A percentile compares a stretch with the other conserved stretches of the same genome.
These are phyloP conservation scores for Pulveroboletus sp. DNA, from an alignment of 768 basidiomycete genomes.

Conservation along the genomic window DNA sequence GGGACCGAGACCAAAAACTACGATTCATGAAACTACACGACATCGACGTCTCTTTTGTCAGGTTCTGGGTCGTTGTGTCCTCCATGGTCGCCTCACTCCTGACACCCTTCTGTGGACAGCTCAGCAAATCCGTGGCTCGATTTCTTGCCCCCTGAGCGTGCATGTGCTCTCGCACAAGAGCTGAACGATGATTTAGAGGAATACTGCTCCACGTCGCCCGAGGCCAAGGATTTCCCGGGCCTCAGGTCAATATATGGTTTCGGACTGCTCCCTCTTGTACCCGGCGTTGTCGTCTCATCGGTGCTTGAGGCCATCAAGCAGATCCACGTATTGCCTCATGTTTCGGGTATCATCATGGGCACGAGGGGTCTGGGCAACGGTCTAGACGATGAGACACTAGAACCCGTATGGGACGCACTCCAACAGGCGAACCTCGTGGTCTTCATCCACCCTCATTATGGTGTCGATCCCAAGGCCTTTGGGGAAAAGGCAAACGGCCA, in stretches of 20 bases:
- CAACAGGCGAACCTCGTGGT: slow-evolving; percentile 64
- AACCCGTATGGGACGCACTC: slow-evolving; percentile 80
- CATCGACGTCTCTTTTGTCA: slow-evolving; percentile 76
- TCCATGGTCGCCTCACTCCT: slow-evolving; percentile 9
- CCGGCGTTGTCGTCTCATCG: slow-evolving; percentile 48
- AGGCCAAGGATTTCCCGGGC: slow-evolving; percentile 25
- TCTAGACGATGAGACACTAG: slow-evolving; percentile 72
- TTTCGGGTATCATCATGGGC: slow-evolving; percentile 79
- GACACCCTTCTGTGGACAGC: slow-evolving; percentile 35
- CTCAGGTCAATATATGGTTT: slow-evolving; percentile 77
- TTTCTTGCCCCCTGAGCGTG: slow-evolving; percentile 68
- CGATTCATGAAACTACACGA: slow-evolving; percentile 81
- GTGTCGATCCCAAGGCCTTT: slow-evolving; percentile 68
- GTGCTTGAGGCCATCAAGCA: slow-evolving; percentile 65
- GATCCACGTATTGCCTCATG: slow-evolving; percentile 57
- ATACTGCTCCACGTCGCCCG: slow-evolving; percentile 68
- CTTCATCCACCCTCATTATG: slow-evolving; percentile 87
- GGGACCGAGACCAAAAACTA: slow-evolving; percentile 74
- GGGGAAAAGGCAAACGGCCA: slow-evolving; percentile 80
- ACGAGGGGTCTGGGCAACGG: slow-evolving; percentile 74
- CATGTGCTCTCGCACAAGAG: slow-evolving; percentile 58
- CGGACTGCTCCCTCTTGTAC: slow-evolving; percentile 79
- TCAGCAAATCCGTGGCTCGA: slow-evolving; percentile 92
- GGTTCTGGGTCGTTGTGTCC: slow-evolving; percentile 36
- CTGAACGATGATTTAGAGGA: slow-evolving; percentile 75